A percentile compares a stretch with the other conserved stretches of the same genome.
These are phyloP conservation scores for Pyrus communis DNA, from an alignment of 306 rosid species.

Conservation along the genomic window DNA sequence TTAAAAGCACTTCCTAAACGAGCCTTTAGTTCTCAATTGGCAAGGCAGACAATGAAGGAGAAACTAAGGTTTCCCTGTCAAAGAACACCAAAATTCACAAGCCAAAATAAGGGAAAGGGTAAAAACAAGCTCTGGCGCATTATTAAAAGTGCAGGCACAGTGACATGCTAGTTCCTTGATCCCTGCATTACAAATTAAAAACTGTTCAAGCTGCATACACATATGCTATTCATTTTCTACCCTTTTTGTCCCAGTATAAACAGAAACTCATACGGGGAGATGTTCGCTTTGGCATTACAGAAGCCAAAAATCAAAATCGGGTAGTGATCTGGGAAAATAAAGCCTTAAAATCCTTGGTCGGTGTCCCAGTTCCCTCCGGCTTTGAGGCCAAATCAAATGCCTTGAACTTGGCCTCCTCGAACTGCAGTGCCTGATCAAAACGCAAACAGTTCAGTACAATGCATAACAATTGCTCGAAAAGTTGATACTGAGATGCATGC, in stretches of 20 bases:
- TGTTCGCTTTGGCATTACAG: background rate
- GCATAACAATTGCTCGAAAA: background rate
- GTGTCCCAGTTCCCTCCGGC: constrained; percentile 71
- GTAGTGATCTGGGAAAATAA: constrained; percentile 63
- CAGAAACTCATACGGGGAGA: background rate
- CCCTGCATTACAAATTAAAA: background rate
- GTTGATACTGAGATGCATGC: background rate
- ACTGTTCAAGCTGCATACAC: background rate
- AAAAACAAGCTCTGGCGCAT: no score
- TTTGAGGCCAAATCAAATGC: constrained; percentile 86
- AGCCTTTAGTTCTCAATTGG: no score
- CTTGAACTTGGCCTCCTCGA: constrained; percentile 71
- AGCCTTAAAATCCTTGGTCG: constrained; percentile 85
- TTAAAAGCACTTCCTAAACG: no score
- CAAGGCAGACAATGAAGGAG: no score
- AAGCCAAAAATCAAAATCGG: constrained; percentile 32
- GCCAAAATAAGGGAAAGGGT: no score
- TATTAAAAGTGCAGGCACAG: no score
- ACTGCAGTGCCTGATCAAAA: constrained; percentile 52
- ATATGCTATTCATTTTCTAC: background rate
- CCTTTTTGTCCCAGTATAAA: background rate
- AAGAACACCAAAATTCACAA: no score
- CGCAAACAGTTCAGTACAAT: background rate
- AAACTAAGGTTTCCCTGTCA: no score
- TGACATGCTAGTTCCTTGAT: background rate